Conservation (phyloP, 495 filamentous ascomycete genomes). For the Aspergillus baeticus region DNA sequence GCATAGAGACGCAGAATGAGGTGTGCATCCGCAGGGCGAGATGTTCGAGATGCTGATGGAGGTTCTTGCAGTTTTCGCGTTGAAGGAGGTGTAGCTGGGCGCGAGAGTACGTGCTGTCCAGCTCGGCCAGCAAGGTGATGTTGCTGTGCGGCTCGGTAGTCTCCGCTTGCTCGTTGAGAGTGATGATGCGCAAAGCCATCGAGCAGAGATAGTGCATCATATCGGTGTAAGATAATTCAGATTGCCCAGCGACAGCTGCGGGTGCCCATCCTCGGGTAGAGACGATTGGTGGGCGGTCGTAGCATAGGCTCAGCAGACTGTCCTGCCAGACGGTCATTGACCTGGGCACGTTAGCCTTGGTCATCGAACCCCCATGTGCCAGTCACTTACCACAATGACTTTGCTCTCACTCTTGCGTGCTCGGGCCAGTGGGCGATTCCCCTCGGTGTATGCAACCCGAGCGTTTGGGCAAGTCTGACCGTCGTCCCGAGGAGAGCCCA, state of each 20-base stretch:
- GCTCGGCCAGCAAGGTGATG: conserved; percentile 19
- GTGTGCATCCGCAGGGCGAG: conserved; percentile 37
- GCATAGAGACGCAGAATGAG: conserved; percentile 29
- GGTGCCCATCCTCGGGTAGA: conserved; percentile 26
- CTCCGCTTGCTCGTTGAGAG: conserved; percentile 6
- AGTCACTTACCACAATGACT: conserved; percentile 26
- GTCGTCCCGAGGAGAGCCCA: conserved; percentile 47
- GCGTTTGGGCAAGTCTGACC: conserved; percentile 44
- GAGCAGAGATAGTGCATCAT: conserved; percentile 33
- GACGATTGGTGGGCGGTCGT: conserved; percentile 35
- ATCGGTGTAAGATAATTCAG: conserved; percentile 26
- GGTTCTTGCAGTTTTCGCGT: conserved; percentile 25
- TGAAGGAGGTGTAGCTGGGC: conserved; percentile 22
- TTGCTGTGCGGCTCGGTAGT: conserved; percentile 13
- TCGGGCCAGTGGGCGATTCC: conserved; percentile 28
- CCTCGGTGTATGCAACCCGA: conserved; percentile 37
- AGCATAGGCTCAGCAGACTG: conserved; percentile 35
- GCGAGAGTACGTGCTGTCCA: conserved; percentile 25
- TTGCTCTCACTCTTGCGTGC: conserved; percentile 23
- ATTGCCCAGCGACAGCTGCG: conserved; percentile 2
- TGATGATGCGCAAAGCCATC: conserved; percentile 26
- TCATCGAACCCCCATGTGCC: too few species aligned
- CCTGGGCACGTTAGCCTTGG: conserved; percentile 15
- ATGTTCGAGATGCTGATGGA: conserved; percentile 36
- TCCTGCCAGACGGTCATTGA: conserved; percentile 38